Evolutionary conservation across 306 rosid species (phyloP), one percentile per base, ranked within the genome.

Genomic region (Abrus pulchellus): DNA sequence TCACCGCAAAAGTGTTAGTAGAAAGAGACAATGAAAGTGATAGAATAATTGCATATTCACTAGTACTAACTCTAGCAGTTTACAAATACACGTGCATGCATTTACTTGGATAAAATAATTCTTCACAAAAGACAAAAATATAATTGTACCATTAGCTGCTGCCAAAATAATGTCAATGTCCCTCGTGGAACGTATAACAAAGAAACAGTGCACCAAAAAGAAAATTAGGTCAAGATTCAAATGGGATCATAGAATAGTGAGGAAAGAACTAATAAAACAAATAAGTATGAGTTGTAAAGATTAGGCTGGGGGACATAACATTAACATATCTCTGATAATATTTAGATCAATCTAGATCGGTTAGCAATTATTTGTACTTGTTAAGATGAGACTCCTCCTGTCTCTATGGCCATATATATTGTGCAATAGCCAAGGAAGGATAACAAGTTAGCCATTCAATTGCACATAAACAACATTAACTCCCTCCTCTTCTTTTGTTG

Each of bases 231-330:
- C 36, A 78, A 43, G 68, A 78, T 68, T 81, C 80, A 83, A 78
- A 63, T 64, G 60, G 60, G 74, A 72, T 59, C 13, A 76, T 60
- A 43, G 52, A 59, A 63, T 6, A 49, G 28, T 59, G 20, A 71
- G 38, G 40, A 28, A 41, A 49, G 28, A 40, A 61, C 49, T 11
- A 81, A 65, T 65, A 72, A 49, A 63, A 73, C 40, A 52, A 80
- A 52, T 33, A 61, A 74, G 79, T 75, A 13, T 84, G 82, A 84
- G 87, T 57, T 84, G 87, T 84, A 63, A 64, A 61, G 85, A 70
- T 84, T 71, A 75, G 68, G 71, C 11, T 10, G 20, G 47, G 84
- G 68, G 44, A 80, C 82, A 84, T 68, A 32, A 4, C 78, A 79
- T 61, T 75, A 44, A 5, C 43, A 62, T 61, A 84, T 80, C 53